phyloP scores from a whole-genome alignment of 768 basidiomycete species.

The Mycena amicta region DNA sequence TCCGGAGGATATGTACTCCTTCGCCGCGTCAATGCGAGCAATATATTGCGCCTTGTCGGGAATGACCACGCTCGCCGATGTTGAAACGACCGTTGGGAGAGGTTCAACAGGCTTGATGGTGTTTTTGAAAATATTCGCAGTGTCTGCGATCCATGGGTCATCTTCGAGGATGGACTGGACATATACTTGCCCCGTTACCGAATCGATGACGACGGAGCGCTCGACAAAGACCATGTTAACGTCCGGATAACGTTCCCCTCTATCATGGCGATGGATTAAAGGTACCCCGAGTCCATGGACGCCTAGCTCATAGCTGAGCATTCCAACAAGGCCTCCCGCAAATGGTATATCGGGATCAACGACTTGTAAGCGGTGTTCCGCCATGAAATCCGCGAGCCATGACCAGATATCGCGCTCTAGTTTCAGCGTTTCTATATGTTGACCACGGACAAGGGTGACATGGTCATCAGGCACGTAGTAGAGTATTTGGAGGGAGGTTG shows the following conservation, averaged over 20 bases:
- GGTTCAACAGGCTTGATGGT: slow-evolving; percentile 8
- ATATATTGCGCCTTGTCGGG: slow-evolving; percentile 68
- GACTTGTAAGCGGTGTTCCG: slow-evolving; percentile 43
- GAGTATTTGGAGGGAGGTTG: slow-evolving; percentile 58
- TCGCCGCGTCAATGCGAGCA: slow-evolving; percentile 65
- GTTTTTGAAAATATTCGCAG: slow-evolving; percentile 33
- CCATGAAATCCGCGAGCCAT: slow-evolving; percentile 77
- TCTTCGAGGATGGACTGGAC: slow-evolving; percentile 65
- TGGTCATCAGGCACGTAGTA: slow-evolving; percentile 54
- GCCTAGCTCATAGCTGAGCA: slow-evolving; percentile 80
- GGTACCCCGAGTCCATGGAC: slow-evolving; percentile 54
- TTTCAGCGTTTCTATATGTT: slow-evolving; percentile 34
- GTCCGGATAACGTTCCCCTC: slow-evolving; percentile 57
- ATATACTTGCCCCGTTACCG: slow-evolving; percentile 47
- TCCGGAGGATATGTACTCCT: slow-evolving; percentile 76
- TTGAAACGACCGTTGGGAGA: slow-evolving; percentile 5
- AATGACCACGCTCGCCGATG: slow-evolving; percentile 38
- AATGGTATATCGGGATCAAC: slow-evolving; percentile 66
- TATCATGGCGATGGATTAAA: slow-evolving; percentile 26
- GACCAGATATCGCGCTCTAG: slow-evolving; percentile 69
- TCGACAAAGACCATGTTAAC: slow-evolving; percentile 78
- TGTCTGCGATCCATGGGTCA: slow-evolving; percentile 67
- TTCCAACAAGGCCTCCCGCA: slow-evolving; percentile 83
- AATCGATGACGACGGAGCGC: slow-evolving; percentile 74
- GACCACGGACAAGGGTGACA: slow-evolving; percentile 48